Conservation (phyloP, 768 basidiomycete genomes). For the Russula sp. region DNA sequence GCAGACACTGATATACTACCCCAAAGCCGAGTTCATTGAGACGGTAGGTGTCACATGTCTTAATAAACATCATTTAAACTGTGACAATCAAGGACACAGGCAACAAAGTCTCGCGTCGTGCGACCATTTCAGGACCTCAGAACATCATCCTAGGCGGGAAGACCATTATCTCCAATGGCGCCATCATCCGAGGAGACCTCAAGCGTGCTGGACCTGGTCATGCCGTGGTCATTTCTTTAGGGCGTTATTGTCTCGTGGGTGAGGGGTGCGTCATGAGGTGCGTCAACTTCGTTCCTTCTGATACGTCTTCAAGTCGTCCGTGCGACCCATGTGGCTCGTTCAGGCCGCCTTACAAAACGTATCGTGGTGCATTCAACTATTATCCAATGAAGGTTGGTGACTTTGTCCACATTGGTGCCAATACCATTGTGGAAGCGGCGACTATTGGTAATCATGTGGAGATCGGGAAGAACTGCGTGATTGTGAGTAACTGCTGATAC, state of each 20-base stretch:
- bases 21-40: slow-evolving; percentile 81
- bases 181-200: slow-evolving; percentile 91
- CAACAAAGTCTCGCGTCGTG: slow-evolving; percentile 91
- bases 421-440: slow-evolving; percentile 86
- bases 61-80: not conserved
- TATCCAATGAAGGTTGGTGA: slow-evolving; percentile 98
- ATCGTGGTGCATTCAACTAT: slow-evolving; percentile 89
- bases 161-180: slow-evolving; percentile 85
- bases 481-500: slow-evolving; percentile 45
- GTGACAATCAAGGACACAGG: slow-evolving; percentile 70
- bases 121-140: slow-evolving; percentile 86
- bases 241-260: slow-evolving; percentile 87
- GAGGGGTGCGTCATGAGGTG: slow-evolving; percentile 87
- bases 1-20: slow-evolving; percentile 73
- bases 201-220: slow-evolving; percentile 84
- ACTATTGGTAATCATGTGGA: slow-evolving; percentile 91
- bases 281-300: slow-evolving; percentile 9
- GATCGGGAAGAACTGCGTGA: slow-evolving; percentile 92
- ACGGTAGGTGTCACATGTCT: slow-evolving; percentile 37
- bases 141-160: slow-evolving; percentile 98
- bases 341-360: slow-evolving; percentile 85
- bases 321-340: not conserved
- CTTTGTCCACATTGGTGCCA: slow-evolving; percentile 89
- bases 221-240: slow-evolving; percentile 89
- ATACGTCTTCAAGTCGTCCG: not conserved